These are phyloP conservation scores for Epichloe sylvatica DNA, from an alignment of 2,329 filamentous ascomycete species.

Conservation along the genomic window DNA sequence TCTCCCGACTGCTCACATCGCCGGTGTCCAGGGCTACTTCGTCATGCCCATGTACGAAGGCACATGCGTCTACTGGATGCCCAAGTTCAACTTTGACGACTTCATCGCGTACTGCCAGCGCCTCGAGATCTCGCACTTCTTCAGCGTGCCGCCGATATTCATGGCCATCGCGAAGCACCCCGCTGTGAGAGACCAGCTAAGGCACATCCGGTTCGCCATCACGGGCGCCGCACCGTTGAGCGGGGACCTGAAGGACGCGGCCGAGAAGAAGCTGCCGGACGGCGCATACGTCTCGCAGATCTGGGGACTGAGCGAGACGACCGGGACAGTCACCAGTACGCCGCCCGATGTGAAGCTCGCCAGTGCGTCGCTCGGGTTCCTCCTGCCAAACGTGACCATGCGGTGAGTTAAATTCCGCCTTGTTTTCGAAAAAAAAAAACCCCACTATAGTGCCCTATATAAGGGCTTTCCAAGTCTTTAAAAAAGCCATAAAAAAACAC, in stretches of 20 bases:
- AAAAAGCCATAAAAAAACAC: not conserved
- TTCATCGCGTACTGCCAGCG: slow-evolving; percentile 39
- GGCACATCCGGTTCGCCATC: slow-evolving; percentile 30
- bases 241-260: slow-evolving; percentile 36
- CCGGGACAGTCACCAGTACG: slow-evolving; percentile 32
- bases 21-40: slow-evolving; percentile 31
- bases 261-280: slow-evolving; percentile 31
- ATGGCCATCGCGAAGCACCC: slow-evolving; percentile 44
- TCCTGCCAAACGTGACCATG: slow-evolving; percentile 17
- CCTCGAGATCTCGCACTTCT: slow-evolving; percentile 38
- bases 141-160: slow-evolving; percentile 48
- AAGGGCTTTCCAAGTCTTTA: too few relatives aligned
- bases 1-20: slow-evolving; percentile 32
- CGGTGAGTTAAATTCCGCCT: slow-evolving; percentile 9
- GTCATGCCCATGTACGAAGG: slow-evolving; percentile 27
- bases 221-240: slow-evolving; percentile 44
- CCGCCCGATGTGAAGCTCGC: slow-evolving; percentile 26
- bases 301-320: slow-evolving; percentile 46
- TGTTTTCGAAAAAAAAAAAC: not conserved
- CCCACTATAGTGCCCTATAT: too few relatives aligned
- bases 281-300: slow-evolving; percentile 34
- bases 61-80: slow-evolving; percentile 47
- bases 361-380: slow-evolving; percentile 29
- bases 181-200: slow-evolving; percentile 41
- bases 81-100: slow-evolving; percentile 39